Percentiles rank a stretch among this genome's conserved stretches.
Conservation (phyloP, 306 rosid genomes). For the Gastrolobium bilobum region DNA sequence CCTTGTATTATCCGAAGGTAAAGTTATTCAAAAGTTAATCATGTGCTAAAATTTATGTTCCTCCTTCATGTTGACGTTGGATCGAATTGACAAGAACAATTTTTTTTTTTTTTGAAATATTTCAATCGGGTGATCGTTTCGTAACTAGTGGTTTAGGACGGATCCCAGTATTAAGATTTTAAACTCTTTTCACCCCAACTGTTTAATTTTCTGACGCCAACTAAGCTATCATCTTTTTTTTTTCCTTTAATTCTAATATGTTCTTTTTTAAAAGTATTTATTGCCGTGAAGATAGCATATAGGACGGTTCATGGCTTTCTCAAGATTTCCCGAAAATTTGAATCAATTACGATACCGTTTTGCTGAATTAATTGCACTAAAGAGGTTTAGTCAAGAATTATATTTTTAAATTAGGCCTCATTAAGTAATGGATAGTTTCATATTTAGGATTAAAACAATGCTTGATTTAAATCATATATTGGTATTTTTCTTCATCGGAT, state of each 20-base stretch:
- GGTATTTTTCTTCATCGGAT: neutral
- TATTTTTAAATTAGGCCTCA: neutral
- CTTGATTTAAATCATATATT: neutral
- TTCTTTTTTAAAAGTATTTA: no score
- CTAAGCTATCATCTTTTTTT: no score
- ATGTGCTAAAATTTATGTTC: neutral
- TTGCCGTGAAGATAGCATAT: neutral
- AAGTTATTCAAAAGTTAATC: neutral
- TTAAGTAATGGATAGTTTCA: no score
- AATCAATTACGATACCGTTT: neutral
- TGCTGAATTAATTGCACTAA: neutral
- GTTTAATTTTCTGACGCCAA: no score
- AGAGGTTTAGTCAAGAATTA: neutral
- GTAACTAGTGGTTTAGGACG: no score
- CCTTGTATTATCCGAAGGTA: neutral
- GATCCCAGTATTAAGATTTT: no score
- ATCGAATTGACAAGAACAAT: neutral
- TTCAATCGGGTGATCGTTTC: no score
- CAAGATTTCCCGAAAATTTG: neutral
- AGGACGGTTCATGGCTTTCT: neutral
- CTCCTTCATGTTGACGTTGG: neutral
- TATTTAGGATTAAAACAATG: neutral
- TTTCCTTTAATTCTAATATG: no score
- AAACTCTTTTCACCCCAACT: no score
- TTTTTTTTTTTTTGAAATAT: no score